Evolutionary conservation across 257 asterid species (phyloP), one percentile per base, ranked within the genome.

Genomic region (Primulina tabacum): DNA sequence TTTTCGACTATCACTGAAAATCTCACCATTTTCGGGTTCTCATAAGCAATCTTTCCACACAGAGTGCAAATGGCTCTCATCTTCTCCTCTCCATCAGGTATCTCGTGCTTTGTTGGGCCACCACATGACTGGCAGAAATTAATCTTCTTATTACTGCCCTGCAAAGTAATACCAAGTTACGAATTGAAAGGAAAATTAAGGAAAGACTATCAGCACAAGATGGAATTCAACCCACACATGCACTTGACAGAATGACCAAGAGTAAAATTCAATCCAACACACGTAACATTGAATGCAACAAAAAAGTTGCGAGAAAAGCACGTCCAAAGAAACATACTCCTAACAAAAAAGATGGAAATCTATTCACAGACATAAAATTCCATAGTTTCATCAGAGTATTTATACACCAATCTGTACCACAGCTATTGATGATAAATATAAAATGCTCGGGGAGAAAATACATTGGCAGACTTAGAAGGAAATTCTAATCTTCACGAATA

Each of bases 1-100:
- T 24, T 24, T 67, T 58, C 70, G 63, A 38, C 69, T 56, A 70
- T 43, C 29, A 26, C 28, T 37, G 37, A 50, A 59, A 70, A 37
- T 29, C 85, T 81, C 80, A 89, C 99, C 96, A 93, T 90, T 84
- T 93, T 93, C 9, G 99, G 99, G 75, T 93, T 93, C 84, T 90
- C 99, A 50, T 93, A 93, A 32, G 86, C 69, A 65, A 90, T 81
- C 77, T 73, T 86, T 68, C 92, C 95, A 72, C 97, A 93, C 12
- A 32, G 58, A 29, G 97, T 86, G 86, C 97, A 93, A 65, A 93
- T 82, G 71, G 96, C 97, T 77, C 99, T 82, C 34, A 60, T 69
- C 76, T 86, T 90, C 73, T 93, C 97, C 75, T 90, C 99, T 70
- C 99, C 99, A 64, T 86, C 85, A 50, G 97, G 97, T 79, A 84